Evolutionary conservation across 2,329 filamentous ascomycete species (phyloP).

Genomic region (Paecilomyces variotii): DNA sequence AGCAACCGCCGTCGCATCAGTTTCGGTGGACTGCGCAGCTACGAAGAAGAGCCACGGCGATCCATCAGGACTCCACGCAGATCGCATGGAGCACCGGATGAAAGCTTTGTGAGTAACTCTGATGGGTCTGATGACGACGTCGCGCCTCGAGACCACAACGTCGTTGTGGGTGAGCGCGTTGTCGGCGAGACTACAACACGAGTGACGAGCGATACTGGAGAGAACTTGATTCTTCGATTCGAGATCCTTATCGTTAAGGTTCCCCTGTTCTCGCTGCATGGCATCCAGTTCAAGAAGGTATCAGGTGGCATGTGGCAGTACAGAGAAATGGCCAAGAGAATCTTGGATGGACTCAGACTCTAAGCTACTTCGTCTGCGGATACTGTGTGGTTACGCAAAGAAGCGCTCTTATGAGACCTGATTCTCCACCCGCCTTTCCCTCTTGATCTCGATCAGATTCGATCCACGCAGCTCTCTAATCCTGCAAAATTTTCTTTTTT

Average conservation of each 20-base stretch:
- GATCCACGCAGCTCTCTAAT: background rate
- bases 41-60: slow-evolving; percentile 45
- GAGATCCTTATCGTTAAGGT: slow-evolving; percentile 98
- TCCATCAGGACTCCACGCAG: slow-evolving; percentile 52
- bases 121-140: slow-evolving; percentile 75
- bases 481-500: slow-evolving; percentile 2
- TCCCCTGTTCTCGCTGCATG: slow-evolving; percentile 81
- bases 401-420: slow-evolving; percentile 5
- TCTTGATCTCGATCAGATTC: background rate
- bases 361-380: slow-evolving; percentile 32
- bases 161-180: slow-evolving; percentile 48
- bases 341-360: slow-evolving; percentile 75
- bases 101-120: slow-evolving; percentile 74
- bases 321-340: slow-evolving; percentile 96
- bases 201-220: slow-evolving; percentile 81
- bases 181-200: slow-evolving; percentile 87
- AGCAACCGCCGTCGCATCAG: slow-evolving; percentile 72
- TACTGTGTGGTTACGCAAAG: slow-evolving; percentile 2
- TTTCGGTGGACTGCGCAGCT: slow-evolving; percentile 62
- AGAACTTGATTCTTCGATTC: slow-evolving; percentile 76
- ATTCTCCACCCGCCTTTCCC: background rate
- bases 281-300: slow-evolving; percentile 96
- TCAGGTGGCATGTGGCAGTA: slow-evolving; percentile 96
- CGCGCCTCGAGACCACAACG: slow-evolving; percentile 34
- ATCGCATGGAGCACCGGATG: slow-evolving; percentile 49